phyloP scores from a whole-genome alignment of 371 early-diverging fungal genomes.

The Vairimorpha necatrix region DNA sequence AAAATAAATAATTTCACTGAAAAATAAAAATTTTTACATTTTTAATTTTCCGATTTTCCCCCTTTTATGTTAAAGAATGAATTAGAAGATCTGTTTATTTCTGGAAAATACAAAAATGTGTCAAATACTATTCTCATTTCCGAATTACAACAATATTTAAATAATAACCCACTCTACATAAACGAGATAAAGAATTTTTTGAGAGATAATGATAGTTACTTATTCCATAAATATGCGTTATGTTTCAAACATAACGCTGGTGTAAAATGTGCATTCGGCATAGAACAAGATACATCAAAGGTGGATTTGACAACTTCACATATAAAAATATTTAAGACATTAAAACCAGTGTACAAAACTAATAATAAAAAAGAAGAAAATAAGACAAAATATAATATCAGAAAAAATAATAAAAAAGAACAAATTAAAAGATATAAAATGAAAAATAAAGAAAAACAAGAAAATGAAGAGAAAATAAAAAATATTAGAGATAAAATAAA shows the following conservation, averaged over 20 bases:
- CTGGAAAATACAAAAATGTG: not conserved
- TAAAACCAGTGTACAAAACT: not conserved
- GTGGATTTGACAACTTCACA: not conserved
- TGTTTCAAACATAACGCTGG: conserved; percentile 33
- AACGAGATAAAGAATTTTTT: conserved; percentile 45
- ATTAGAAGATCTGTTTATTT: not conserved
- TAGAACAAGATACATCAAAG: not conserved
- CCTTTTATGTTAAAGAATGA: not conserved
- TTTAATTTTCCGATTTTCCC: too few species aligned
- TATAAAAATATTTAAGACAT: conserved; percentile 8
- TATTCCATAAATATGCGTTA: conserved; percentile 32
- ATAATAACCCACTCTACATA: conserved; percentile 34
- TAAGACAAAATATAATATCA: not conserved
- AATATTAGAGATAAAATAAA: not conserved
- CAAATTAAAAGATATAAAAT: not conserved
- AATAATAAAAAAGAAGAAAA: not conserved
- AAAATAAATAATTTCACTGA: too few species aligned
- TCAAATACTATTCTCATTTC: not conserved
- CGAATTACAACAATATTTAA: not conserved
- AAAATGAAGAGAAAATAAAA: not conserved
- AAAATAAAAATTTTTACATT: too few species aligned
- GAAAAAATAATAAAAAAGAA: not conserved
- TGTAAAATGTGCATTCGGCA: conserved; percentile 28
- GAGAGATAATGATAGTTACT: conserved; percentile 16
- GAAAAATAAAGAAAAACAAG: not conserved